These are phyloP conservation scores for Didymella keratinophila DNA, from an alignment of 2,329 filamentous ascomycete species.

Conservation along the genomic window DNA sequence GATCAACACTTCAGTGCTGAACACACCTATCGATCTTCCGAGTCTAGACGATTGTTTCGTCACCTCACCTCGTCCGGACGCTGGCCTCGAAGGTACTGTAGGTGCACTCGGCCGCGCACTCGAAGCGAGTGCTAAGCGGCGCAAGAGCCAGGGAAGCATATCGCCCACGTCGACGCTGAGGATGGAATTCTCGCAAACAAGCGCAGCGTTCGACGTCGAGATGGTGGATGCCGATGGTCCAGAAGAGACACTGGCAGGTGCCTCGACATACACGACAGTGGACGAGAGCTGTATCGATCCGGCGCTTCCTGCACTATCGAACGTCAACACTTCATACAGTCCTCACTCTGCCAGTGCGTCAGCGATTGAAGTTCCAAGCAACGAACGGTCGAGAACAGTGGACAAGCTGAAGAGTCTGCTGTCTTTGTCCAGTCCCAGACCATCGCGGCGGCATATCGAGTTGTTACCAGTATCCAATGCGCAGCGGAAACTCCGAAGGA, in stretches of 20 bases:
- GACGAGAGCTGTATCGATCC: not conserved
- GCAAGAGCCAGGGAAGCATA: not conserved
- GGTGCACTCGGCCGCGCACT: not conserved
- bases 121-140: not conserved
- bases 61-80: not conserved
- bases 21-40: not conserved
- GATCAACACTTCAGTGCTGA: not conserved
- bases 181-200: not conserved
- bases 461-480: not conserved
- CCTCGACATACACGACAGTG: not conserved
- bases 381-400: not conserved
- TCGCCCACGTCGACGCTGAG: not conserved
- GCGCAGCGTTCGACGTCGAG: not conserved
- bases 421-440: not conserved
- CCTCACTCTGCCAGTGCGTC: not conserved
- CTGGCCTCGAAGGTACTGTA: not conserved
- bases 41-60: conserved; percentile 8
- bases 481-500: not conserved
- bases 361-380: no score
- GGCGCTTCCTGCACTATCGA: not conserved
- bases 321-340: not conserved
- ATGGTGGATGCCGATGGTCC: not conserved
- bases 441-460: not conserved
- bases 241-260: no score
- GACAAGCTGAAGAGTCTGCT: not conserved